Evolutionary conservation across 169 alveolate species (phyloP), one percentile per base, ranked within the genome.

Genomic region (Plasmodium yoelii): DNA sequence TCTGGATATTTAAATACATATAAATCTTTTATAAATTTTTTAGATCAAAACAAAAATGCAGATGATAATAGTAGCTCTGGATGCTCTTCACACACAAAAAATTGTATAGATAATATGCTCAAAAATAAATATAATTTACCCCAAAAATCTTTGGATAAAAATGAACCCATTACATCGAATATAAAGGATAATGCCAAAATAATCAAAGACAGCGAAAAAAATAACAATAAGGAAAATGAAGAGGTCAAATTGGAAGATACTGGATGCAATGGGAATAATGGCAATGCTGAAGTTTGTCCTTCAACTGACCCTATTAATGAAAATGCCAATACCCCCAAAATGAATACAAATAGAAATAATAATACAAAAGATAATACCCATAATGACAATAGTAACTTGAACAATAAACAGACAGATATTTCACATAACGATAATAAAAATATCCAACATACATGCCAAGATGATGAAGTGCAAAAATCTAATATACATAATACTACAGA

Each of bases 1-100:
- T 82, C 84, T 56, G 90, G 90, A 15, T 82, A 82, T 22, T 82
- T 60, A 18, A 65, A 82, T 15, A 82, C 90, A 10, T 82, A 82
- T 28, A 65, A 82, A 82, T 46, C 73, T 9, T 82, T 82, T 65
- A 15, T 82, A 34, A 70, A 56, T 47, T 82, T 44, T 55, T 13
- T 82, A 28, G 90, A 82, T 47, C 67, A 82, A 60, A 60, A 82
- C 24, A 82, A 61, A 56, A 18, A 53, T 26, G 4, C 57, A 18
- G 90, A 60, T 18, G 90, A 82, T 34, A 82, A 82, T 82, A 71
- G 61, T 42, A 82, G 82, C 61, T 47, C 39, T 26, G 72, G 71
- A 7, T 59, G 47, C 34, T 65, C 82, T 26, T 67, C 90, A 8
- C 13, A 82, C 18, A 15, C 24, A 19, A 82, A 82, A 28, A 59